Conservation (phyloP, 805 yeast genomes). For the Zygoascus biomembranicola region DNA sequence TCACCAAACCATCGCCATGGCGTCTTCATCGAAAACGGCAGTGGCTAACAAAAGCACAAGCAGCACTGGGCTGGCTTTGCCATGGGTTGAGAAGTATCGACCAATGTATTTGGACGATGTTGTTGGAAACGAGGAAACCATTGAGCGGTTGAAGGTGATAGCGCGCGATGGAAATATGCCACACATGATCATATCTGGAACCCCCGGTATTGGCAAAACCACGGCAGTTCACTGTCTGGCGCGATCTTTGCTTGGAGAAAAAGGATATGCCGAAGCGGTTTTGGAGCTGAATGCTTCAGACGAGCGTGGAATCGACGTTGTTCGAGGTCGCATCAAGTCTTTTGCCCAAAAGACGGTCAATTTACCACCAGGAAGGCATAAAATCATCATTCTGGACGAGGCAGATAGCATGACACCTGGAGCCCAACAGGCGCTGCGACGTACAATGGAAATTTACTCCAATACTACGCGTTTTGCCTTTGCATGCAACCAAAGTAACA, state of each 20-base stretch:
- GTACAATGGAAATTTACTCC: constrained; percentile 95
- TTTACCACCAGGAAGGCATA: constrained; percentile 83
- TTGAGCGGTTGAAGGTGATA: constrained; percentile 72
- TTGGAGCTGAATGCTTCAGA: constrained; percentile 93
- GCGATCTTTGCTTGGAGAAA: constrained; percentile 64
- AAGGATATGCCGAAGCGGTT: constrained; percentile 67
- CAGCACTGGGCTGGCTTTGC: background rate
- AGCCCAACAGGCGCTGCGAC: constrained; percentile 88
- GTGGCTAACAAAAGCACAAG: background rate
- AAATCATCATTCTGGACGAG: constrained; percentile 87
- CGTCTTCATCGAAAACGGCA: background rate
- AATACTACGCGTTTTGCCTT: constrained; percentile 96
- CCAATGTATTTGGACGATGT: constrained; percentile 73
- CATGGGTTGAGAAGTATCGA: constrained; percentile 91
- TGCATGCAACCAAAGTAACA: constrained; percentile 91
- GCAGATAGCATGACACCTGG: constrained; percentile 97
- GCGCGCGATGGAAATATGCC: constrained; percentile 96
- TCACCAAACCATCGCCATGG: background rate
- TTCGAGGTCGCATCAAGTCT: constrained; percentile 84
- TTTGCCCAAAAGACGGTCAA: constrained; percentile 92
- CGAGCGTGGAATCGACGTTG: constrained; percentile 96
- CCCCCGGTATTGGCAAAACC: constrained; percentile 97
- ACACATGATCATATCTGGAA: constrained; percentile 84
- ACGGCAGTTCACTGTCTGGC: constrained; percentile 91
- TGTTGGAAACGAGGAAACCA: constrained; percentile 89